Evolutionary conservation across 768 basidiomycete genomes (phyloP), one percentile per base, ranked within the genome.

Genomic region (Mycena capillaripes): DNA sequence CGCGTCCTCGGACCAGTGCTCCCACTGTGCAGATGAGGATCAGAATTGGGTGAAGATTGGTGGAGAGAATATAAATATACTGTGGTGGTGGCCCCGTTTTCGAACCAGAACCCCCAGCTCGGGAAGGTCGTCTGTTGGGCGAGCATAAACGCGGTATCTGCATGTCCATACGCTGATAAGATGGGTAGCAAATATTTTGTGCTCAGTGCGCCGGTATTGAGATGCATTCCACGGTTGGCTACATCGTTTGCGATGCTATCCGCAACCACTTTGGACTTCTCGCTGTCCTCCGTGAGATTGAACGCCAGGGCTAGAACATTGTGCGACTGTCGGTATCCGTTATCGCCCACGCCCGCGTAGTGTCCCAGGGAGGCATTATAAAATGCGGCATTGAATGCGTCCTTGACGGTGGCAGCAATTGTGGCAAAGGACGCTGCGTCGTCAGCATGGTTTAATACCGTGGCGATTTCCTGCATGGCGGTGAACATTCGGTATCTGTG

Each of bases 61-160:
- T 14, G 14, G 17, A 19, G 8, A 21, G 38, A 30, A 23, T 25
- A 66, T 66, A n/a, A 30, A n/a, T 42, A 14, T 21, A 79, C 79
- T 77, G 74, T 79, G 1, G 77, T 79, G 10, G 76, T 81, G 10
- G 80, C 80, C 5, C 78, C 78, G 46, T 79, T 81, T 32, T 61
- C 67, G 50, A 79, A 78, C 80, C 80, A 81, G 61, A 72, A 81
- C 14, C 80, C 80, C 80, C 79, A 81, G 46, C 78, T 78, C 9
- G 80, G 80, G 64, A 76, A 78, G 25, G 80, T 79, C 23, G 79
- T 79, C 56, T 81, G 80, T 46, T 79, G 69, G 3, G 77, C 73
- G n/a, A 81, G 52, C 7, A 76, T 75, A 50, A 78, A 73, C 10
- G 79, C 80, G 7, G 71, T 69, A 63, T 79, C 78, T 5, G 25